Conservation (phyloP, 768 basidiomycete genomes). For the Leccinum variicolor region DNA sequence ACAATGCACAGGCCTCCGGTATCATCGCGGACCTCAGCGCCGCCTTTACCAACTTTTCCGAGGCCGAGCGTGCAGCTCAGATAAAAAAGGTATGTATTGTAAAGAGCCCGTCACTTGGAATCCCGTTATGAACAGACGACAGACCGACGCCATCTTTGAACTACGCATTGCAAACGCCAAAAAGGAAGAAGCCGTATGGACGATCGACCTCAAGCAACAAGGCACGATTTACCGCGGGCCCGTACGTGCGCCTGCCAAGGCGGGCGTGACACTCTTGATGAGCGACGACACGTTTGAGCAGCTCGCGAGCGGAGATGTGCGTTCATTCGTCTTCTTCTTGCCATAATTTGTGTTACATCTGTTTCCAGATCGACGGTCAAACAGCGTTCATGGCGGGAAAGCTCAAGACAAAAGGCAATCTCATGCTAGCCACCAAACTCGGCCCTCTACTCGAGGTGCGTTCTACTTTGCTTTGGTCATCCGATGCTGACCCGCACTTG, state of each 20-base stretch:
- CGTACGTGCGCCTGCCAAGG: conserved; percentile 46
- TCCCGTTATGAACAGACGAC: neutral
- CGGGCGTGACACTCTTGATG: conserved; percentile 80
- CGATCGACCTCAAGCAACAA: conserved; percentile 88
- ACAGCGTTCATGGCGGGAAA: conserved; percentile 96
- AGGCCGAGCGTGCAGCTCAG: conserved; percentile 61
- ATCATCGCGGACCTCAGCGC: conserved; percentile 52
- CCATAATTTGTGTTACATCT: neutral
- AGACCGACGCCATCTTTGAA: conserved; percentile 90
- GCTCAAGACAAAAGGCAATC: conserved; percentile 88
- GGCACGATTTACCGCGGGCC: conserved; percentile 74
- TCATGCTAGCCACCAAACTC: conserved; percentile 94
- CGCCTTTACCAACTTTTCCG: conserved; percentile 51
- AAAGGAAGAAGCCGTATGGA: conserved; percentile 77
- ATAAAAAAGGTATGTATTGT: conserved; percentile 61
- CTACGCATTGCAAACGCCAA: conserved; percentile 71
- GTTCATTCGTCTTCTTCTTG: conserved; percentile 5
- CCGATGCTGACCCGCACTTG: neutral
- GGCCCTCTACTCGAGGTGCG: conserved; percentile 75
- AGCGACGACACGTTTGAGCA: conserved; percentile 72
- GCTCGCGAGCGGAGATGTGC: conserved; percentile 70
- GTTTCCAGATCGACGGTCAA: conserved; percentile 73
- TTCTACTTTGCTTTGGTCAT: neutral
- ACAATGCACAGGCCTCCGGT: conserved; percentile 56
- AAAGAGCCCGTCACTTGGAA: no score